phyloP scores from a whole-genome alignment of 176 grass and related monocot species.

The Miscanthus lutarioriparius region DNA sequence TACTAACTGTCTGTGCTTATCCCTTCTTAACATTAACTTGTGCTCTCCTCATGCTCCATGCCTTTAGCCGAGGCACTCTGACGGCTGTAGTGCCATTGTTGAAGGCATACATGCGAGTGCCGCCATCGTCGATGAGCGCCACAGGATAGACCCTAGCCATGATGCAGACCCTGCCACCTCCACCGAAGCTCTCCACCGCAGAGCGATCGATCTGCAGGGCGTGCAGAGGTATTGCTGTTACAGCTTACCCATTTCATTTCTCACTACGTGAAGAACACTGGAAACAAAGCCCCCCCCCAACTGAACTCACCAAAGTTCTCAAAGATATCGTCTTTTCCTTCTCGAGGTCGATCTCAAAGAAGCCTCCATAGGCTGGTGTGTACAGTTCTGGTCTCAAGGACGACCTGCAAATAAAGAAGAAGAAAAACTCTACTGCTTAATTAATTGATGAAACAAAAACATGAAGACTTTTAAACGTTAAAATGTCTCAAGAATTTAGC shows the following conservation, averaged over 20 bases:
- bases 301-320: slow-evolving; percentile 67
- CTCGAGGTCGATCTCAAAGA: slow-evolving; percentile 62
- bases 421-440: neutral
- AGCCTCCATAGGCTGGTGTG: slow-evolving; percentile 73
- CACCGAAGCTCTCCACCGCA: slow-evolving; percentile 81
- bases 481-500: neutral
- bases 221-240: slow-evolving; percentile 13
- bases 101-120: slow-evolving; percentile 59
- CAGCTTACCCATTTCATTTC: slow-evolving; percentile 5
- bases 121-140: slow-evolving; percentile 1
- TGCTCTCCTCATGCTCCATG: slow-evolving; percentile 73
- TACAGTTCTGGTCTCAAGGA: slow-evolving; percentile 62
- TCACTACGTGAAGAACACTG: neutral
- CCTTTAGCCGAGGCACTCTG: slow-evolving; percentile 47
- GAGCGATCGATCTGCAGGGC: slow-evolving; percentile 71
- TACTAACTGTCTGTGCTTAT: slow-evolving; percentile 5
- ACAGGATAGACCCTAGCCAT: slow-evolving; percentile 69
- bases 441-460: neutral
- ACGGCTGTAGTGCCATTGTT: slow-evolving; percentile 59
- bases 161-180: slow-evolving; percentile 67
- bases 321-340: slow-evolving; percentile 67
- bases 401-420: slow-evolving; percentile 42
- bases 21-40: slow-evolving; percentile 53
- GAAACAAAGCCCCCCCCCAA: neutral
- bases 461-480: neutral